These are phyloP conservation scores for Colletotrichum liaoningense DNA, from an alignment of 2,329 filamentous ascomycete genomes.

Conservation along the genomic window DNA sequence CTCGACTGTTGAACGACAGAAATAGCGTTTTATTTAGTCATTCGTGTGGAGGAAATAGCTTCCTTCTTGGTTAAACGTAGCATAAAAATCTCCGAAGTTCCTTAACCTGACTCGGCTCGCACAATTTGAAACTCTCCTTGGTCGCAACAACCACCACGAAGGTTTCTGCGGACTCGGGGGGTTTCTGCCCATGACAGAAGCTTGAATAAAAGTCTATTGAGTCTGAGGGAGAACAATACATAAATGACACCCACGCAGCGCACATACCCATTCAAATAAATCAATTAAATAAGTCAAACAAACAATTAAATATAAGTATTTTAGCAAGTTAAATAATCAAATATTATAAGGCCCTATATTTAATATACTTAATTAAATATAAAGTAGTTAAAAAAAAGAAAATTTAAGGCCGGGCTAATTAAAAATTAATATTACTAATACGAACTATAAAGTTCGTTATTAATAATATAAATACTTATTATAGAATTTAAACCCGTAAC, in stretches of 20 bases:
- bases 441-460: too few relatives aligned
- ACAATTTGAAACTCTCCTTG: background rate
- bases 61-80: background rate
- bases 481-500: too few relatives aligned
- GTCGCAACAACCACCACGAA: background rate
- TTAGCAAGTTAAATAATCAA: too few relatives aligned
- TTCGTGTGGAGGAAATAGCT: background rate
- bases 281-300: too few relatives aligned
- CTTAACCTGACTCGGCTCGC: background rate
- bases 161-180: background rate
- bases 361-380: too few relatives aligned
- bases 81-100: background rate
- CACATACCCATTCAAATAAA: too few relatives aligned
- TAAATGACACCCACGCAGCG: background rate
- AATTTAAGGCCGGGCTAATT: too few relatives aligned
- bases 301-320: too few relatives aligned
- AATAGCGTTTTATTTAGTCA: background rate
- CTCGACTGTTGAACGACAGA: background rate
- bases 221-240: background rate
- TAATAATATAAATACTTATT: too few relatives aligned
- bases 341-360: too few relatives aligned
- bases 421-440: too few relatives aligned
- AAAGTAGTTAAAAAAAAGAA: too few relatives aligned
- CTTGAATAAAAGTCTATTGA: background rate
- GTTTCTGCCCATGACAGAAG: background rate